A percentile compares a stretch with the other conserved stretches of the same genome.
These are phyloP conservation scores for Colletotrichum theobromicola DNA, from an alignment of 2,329 filamentous ascomycete species.

Conservation along the genomic window DNA sequence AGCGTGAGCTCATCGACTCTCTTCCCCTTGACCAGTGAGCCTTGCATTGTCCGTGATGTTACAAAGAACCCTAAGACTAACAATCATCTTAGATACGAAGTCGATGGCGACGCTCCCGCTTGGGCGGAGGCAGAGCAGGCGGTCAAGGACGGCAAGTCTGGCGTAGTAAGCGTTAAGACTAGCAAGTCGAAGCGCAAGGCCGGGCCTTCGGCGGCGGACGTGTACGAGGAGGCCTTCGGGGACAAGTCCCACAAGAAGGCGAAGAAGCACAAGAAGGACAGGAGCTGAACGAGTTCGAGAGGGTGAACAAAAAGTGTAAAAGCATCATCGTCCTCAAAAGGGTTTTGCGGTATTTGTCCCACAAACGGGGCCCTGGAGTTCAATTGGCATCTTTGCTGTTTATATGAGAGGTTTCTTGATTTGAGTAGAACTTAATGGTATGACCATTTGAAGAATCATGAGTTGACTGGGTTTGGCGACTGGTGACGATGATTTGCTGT, in stretches of 20 bases:
- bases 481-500: neutral
- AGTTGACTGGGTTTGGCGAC: neutral
- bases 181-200: conserved; percentile 79
- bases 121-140: conserved; percentile 80
- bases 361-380: conserved; percentile 15
- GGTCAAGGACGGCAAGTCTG: conserved; percentile 65
- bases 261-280: conserved; percentile 43
- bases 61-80: conserved; percentile 3
- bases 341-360: neutral
- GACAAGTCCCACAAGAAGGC: conserved; percentile 61
- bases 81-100: conserved; percentile 59
- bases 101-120: conserved; percentile 64
- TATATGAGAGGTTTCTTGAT: neutral
- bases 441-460: neutral
- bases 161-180: conserved; percentile 83
- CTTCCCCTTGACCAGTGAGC: conserved; percentile 85
- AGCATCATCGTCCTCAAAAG: conserved; percentile 6
- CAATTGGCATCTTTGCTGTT: neutral
- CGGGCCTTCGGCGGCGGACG: conserved; percentile 60
- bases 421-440: neutral
- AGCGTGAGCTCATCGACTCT: conserved; percentile 87
- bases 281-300: neutral
- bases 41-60: neutral
- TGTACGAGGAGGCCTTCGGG: conserved; percentile 66
- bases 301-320: conserved; percentile 16